Base-by-base conservation (phyloP, 148 eudicot species). In the Cornus suecica region DNA sequence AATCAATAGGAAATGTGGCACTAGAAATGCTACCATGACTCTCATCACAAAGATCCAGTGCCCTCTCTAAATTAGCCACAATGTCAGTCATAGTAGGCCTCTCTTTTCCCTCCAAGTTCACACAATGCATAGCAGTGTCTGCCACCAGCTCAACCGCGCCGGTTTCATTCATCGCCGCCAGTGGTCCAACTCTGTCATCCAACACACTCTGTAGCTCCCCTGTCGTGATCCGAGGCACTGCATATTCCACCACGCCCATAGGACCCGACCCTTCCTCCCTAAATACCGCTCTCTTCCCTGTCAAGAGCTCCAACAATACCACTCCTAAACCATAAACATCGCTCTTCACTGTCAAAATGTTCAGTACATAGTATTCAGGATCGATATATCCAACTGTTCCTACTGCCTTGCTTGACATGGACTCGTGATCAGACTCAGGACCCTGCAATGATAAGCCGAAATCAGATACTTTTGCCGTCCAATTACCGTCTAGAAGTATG, bases 371-470 rank as follows among this genome's bases (percentile, higher is more conserved):
- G 72, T 87, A 90, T 69, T 87, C 87, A 0, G 91, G 91, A 74
- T 90, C 93, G n/a, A 87, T 87, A 25, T 90, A 90, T 32, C 93
- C 93, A 42, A 86, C 69, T 2, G 93, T 88, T 68, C 89, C 89
- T 10, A 81, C 83, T 23, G 84, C 83, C 77, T 84, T 83, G 26
- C 71, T 71, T 7, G 86, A 77, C 81, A 76, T 69, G 30, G 68
- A 76, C 61, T 82, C 82, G 16, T 63, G 74, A 74, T 86, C 88
- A 6, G 74, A 24, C 27, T 67, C 76, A 0, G 83, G 89, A 10
- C 83, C 83, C 65, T 75, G 77, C 28, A 86, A 45, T 9, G 91
- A 88, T 41, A 88, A 68, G 15, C 93, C 93, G 45, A 88, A 88
- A 66, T 88, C 91, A 6, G 93, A 87, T 26, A 90, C 91, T 63